Evolutionary conservation across 2,329 filamentous ascomycete species (phyloP), one percentile per base, ranked within the genome.

Genomic region (Aspergillus proliferans): DNA sequence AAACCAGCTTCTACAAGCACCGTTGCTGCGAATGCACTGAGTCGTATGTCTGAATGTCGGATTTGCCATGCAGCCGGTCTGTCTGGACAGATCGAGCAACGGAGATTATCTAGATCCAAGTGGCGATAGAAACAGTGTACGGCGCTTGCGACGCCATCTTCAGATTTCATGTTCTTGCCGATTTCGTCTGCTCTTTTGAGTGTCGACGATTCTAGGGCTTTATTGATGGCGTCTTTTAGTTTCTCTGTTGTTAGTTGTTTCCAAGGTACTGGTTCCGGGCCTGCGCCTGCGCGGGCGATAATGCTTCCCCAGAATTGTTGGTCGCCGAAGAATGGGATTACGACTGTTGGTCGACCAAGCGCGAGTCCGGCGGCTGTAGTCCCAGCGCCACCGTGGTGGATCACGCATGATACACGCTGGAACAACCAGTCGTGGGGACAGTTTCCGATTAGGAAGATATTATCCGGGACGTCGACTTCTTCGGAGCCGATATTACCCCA

Each of bases 341-440:
- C 79, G 2, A 93, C 80, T 0, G 89, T 95, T 2, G 89, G 89
- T 47, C 84, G 84, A 21, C 88, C 89, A 1, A 84, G 81, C 15
- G 85, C 81, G 52, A 95, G 87, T n/a, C 89, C 89, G 1, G 88
- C 87, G 1, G 89, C 88, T 1, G 88, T 94, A 2, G 89, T 95
- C 15, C 89, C 89, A 7, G 89, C 89, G 50, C 90, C 89, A 19
- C 89, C 90, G 54, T 95, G 89, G 62, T 95, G 90, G 4, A 93
- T 86, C 1, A 95, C 89, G 40, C 83, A 85, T 0, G 87, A 86
- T 1, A 94, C 88, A 34, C 79, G 83, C 54, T 88, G 77, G 67
- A 95, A 95, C 0, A 95, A 71, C 89, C 89, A 95, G 69, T 95
- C 90, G 54, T 95, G 90, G 1, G 89, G 89, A 41, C 85, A 83